Evolutionary conservation across 2,329 filamentous ascomycete species (phyloP), one percentile per base, ranked within the genome.

Genomic region (Cadophora luteo-olivacea): DNA sequence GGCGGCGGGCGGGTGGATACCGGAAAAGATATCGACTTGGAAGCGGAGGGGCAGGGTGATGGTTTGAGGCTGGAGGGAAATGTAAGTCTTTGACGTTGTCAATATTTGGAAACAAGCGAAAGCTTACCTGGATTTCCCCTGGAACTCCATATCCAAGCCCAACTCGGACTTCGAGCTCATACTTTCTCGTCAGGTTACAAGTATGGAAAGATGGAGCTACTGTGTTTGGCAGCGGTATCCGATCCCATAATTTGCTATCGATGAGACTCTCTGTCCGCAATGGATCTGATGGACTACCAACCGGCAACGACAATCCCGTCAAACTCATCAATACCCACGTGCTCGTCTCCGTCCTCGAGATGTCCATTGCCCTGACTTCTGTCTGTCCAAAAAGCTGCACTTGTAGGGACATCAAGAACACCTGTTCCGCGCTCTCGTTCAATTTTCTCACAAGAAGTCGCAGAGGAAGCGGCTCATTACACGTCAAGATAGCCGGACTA

Each of bases 201-300:
- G 94, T 93, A 61, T 89, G 84, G 77, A 99, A 99, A 0, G 89
- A 91, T 0, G 96, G 96, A 11, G 93, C 90, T 12, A 99, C 89
- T 0, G 92, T 95, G 78, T 93, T 96, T 2, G 95, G 96, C 6
- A 98, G 83, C 0, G 89, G 83, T 61, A 87, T 84, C 51, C 84
- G 83, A 70, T 87, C 87, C 96, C 96, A 99, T 51, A 95, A 78
- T 1, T 84, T 84, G 60, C 88, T 82, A 66, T 94, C 91, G 29
- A 97, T 78, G n/a, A 86, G 84, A 67, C 90, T 83, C 75, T 97
- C 92, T 12, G 87, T 87, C 57, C 89, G 88, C 7, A 88, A 82
- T 3, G 89, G 79, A 65, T 85, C 85, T 9, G 81, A 75, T 83
- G 90, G 74, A 76, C 82, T 81, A n/a, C 89, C 89, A 19, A 97